Base-by-base conservation (phyloP, 2,329 filamentous ascomycete species). In the Colletotrichum sojae region DNA sequence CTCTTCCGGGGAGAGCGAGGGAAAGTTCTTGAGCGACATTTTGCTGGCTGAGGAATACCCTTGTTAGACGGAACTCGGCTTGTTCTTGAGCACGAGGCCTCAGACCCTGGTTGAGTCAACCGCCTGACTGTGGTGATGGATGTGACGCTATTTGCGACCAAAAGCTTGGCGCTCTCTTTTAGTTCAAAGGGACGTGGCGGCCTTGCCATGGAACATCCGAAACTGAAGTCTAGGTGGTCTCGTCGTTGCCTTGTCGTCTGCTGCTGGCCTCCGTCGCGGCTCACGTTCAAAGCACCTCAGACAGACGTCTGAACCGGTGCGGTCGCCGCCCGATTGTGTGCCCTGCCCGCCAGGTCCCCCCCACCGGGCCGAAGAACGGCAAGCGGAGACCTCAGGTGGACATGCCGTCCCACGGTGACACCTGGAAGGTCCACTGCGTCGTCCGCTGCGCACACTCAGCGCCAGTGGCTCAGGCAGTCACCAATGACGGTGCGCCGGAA, bases 1-100 rank as follows among this genome's bases (percentile, higher is more conserved):
- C 75, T 93, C 91, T 48, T 88, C 84, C 12, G 80, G 75, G 12
- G 80, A 86, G 31, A 94, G 84, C 67, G 86, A 88, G 6, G 91
- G 91, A 75, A 91, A 94, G 58, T 84, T 80, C 67, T 78, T 73
- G 74, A 88, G 85, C 13, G 52, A 22, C 67, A 69, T 69, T 40
- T 2, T 31, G 31, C n/a, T 51, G 13, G 39, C 10, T 36, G 45
- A 4, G 15, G 9, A n/a, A 20, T 18, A n/a, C 16, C 16, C 18
- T 20, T 20, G 45, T 36, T 3, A 10, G 45, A 16, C 5, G n/a
- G 8, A n/a, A 43, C 2, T 6, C 40, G 12, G 16, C n/a, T n/a
- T 15, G 31, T 36, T 36, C 31, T 36, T 36, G 31, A 10, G 31
- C 31, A 16, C 40, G 5, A n/a, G 40, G 15, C 40, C 40, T 43